phyloP scores from a whole-genome alignment of 2,329 filamentous ascomycete genomes.

The Arthrobotrys megalospora region DNA sequence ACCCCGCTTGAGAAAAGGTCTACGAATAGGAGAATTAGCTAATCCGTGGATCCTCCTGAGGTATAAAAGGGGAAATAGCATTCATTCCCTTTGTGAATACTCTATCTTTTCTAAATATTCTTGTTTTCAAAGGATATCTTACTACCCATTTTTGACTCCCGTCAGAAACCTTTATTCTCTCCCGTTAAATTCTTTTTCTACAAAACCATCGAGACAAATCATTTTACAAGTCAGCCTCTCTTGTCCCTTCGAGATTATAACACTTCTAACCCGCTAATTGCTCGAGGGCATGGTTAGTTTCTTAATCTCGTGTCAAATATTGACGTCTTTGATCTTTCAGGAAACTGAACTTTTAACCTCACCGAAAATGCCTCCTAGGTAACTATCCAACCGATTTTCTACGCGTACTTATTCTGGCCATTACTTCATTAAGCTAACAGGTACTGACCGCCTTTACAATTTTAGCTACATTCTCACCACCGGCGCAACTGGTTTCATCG shows the following conservation, averaged over 20 bases:
- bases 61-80: constrained; percentile 36
- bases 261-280: constrained; percentile 1
- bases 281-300: constrained; percentile 6
- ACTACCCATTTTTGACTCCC: background rate
- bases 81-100: background rate
- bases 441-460: background rate
- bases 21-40: constrained; percentile 25
- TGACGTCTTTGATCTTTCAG: background rate
- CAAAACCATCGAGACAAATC: no score
- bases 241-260: background rate
- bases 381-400: background rate
- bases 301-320: background rate
- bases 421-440: background rate
- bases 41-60: constrained; percentile 28
- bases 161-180: background rate
- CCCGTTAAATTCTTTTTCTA: no score
- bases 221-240: background rate
- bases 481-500: constrained; percentile 50
- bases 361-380: constrained; percentile 38
- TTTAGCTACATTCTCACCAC: constrained; percentile 43
- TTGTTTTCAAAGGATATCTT: background rate
- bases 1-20: constrained; percentile 26
- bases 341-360: background rate
- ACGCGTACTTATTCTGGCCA: background rate
- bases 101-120: constrained; percentile 18